Conservation (phyloP, 2,329 filamentous ascomycete genomes). For the Septoria petroselini region DNA sequence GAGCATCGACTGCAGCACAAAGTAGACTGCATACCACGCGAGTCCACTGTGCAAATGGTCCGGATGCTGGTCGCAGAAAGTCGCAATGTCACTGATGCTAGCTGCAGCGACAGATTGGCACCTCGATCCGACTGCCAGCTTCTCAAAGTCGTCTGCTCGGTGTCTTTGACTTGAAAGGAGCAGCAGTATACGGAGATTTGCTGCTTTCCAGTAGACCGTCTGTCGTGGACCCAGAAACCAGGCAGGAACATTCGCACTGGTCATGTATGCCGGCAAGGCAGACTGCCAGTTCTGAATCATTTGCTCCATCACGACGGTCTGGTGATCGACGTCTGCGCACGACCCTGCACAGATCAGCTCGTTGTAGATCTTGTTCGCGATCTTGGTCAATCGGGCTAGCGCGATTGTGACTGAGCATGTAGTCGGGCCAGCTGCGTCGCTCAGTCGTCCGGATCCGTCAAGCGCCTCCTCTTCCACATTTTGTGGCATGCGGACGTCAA, state of each 20-base stretch:
- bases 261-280: constrained; percentile 25
- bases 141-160: constrained; percentile 20
- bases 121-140: constrained; percentile 18
- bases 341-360: constrained; percentile 18
- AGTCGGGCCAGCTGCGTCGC: constrained; percentile 21
- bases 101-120: constrained; percentile 20
- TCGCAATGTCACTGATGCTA: constrained; percentile 17
- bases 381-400: constrained; percentile 22
- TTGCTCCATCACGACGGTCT: constrained; percentile 24
- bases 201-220: constrained; percentile 27
- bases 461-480: constrained; percentile 7
- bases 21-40: constrained; percentile 27
- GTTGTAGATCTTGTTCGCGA: constrained; percentile 25
- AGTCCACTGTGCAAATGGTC: constrained; percentile 19
- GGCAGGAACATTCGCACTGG: constrained; percentile 15
- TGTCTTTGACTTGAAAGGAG: constrained; percentile 22
- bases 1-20: constrained; percentile 24
- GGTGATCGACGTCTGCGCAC: constrained; percentile 18
- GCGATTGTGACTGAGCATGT: constrained; percentile 24
- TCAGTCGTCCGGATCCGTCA: background rate
- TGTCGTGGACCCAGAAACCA: constrained; percentile 27
- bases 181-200: constrained; percentile 25
- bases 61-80: constrained; percentile 21
- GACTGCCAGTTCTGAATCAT: constrained; percentile 24
- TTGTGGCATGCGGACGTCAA: constrained; percentile 18